These are phyloP conservation scores for Pythium guiyangense DNA, from an alignment of 352 stramenopile species.

Conservation along the genomic window DNA sequence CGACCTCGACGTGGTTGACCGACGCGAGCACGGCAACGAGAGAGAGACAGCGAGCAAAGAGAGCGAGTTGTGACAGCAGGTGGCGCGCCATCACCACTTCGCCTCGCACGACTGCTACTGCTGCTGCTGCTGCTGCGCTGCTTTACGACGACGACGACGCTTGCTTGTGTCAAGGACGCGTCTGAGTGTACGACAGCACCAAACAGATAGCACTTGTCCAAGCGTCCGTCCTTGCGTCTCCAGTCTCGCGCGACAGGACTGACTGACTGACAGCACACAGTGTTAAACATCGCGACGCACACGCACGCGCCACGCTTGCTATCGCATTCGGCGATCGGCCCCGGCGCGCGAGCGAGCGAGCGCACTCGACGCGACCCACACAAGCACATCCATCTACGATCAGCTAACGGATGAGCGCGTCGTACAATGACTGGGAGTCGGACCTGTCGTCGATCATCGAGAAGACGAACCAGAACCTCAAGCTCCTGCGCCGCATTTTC, in stretches of 20 bases:
- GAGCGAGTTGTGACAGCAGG: too few relatives aligned
- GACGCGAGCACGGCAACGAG: too few relatives aligned
- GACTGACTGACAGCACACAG: not conserved
- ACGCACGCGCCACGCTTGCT: too few relatives aligned
- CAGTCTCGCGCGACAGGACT: too few relatives aligned
- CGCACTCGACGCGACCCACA: not conserved
- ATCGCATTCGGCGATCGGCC: conserved; percentile 2
- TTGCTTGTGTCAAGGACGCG: too few relatives aligned
- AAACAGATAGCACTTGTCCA: not conserved
- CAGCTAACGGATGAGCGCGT: conserved; percentile 36
- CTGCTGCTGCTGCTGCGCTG: too few relatives aligned
- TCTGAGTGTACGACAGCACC: not conserved
- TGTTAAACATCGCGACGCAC: not conserved
- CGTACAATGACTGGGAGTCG: conserved; percentile 72
- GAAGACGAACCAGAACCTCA: conserved; percentile 87
- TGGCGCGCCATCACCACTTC: too few relatives aligned
- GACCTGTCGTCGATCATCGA: conserved; percentile 86
- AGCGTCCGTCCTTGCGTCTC: not conserved
- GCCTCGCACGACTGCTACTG: too few relatives aligned
- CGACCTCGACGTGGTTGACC: too few relatives aligned
- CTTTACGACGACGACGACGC: too few relatives aligned
- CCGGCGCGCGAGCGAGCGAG: not conserved
- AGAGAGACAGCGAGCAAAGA: too few relatives aligned
- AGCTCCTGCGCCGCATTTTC: conserved; percentile 75
- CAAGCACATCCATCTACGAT: not conserved